Percentiles rank a stretch among this genome's conserved stretches.
phyloP scores from a whole-genome alignment of 2,329 filamentous ascomycete genomes.

The Knoxdaviesia capensis region DNA sequence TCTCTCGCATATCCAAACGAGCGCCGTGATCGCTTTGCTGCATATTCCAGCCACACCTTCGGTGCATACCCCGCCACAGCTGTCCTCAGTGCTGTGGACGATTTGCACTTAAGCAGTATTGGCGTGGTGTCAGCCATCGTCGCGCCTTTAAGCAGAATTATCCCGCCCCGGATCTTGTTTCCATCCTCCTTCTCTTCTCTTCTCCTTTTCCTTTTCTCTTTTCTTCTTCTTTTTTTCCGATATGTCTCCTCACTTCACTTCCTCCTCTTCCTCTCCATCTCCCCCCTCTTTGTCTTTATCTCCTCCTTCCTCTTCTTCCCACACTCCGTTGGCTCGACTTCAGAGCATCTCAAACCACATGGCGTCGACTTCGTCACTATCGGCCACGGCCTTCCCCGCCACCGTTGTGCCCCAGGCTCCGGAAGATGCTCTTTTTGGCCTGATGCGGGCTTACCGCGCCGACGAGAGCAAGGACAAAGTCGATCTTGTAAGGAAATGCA shows the following conservation, averaged over 20 bases:
- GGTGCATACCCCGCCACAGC: too few species aligned
- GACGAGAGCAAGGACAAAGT: constrained; percentile 67
- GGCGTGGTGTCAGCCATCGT: too few species aligned
- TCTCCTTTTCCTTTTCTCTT: constrained; percentile 7
- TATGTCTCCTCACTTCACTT: too few species aligned
- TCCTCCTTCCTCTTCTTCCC: constrained; percentile 23
- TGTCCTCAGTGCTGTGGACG: too few species aligned
- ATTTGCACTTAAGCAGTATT: too few species aligned
- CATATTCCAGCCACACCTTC: too few species aligned
- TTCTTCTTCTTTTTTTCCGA: constrained; percentile 9
- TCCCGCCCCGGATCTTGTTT: not conserved
- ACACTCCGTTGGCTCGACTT: constrained; percentile 34
- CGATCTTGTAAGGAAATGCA: constrained; percentile 75
- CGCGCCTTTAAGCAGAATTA: too few species aligned
- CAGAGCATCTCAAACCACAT: constrained; percentile 45
- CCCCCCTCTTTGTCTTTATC: constrained; percentile 8
- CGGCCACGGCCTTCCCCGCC: constrained; percentile 51
- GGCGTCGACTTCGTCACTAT: constrained; percentile 11
- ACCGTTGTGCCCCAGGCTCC: constrained; percentile 72
- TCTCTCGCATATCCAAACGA: too few species aligned
- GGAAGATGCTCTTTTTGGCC: constrained; percentile 84
- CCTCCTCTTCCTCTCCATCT: constrained; percentile 14
- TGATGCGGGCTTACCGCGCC: constrained; percentile 72
- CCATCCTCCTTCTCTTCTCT: constrained; percentile 12
- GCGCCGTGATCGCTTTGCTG: too few species aligned